Evolutionary conservation across 1,284 basidiomycete genomes (phyloP).

Genomic region (Coniophora puteana): DNA sequence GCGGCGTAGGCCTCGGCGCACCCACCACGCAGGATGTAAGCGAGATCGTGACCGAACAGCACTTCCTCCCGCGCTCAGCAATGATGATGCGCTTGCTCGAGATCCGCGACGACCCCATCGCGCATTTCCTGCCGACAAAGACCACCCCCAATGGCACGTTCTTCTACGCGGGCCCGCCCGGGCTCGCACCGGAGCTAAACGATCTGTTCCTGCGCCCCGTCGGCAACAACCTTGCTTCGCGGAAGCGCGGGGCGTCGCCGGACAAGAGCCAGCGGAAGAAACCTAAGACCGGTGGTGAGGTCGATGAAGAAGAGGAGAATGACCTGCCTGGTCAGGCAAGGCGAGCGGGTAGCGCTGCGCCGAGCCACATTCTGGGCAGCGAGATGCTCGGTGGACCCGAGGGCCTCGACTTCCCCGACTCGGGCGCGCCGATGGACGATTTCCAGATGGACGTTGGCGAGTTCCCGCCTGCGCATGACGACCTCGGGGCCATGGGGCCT

Average conservation of each 20-base stretch:
- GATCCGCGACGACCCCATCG: slow-evolving; percentile 81
- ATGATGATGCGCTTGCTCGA: slow-evolving; percentile 79
- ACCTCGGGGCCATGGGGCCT: slow-evolving; percentile 20
- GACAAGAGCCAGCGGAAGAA: slow-evolving; percentile 62
- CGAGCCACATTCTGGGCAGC: slow-evolving; percentile 51
- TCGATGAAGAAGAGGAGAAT: slow-evolving; percentile 53
- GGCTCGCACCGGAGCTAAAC: slow-evolving; percentile 76
- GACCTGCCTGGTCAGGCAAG: slow-evolving; percentile 74
- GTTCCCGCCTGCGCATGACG: slow-evolving; percentile 26
- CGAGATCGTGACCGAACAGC: slow-evolving; percentile 73
- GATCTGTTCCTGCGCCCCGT: slow-evolving; percentile 84
- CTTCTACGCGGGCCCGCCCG: slow-evolving; percentile 80
- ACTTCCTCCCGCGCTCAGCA: slow-evolving; percentile 80
- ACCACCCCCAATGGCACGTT: slow-evolving; percentile 66
- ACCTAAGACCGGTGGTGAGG: slow-evolving; percentile 45
- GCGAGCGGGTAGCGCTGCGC: slow-evolving; percentile 57
- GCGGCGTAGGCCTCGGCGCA: slow-evolving; percentile 48
- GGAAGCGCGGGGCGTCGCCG: slow-evolving; percentile 52
- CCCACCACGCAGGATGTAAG: slow-evolving; percentile 64
- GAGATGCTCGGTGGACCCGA: slow-evolving; percentile 51
- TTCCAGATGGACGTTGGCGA: slow-evolving; percentile 58
- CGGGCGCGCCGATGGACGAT: slow-evolving; percentile 51
- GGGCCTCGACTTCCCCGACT: slow-evolving; percentile 55
- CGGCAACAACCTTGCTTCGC: slow-evolving; percentile 38
- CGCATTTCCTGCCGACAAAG: slow-evolving; percentile 82